Evolutionary conservation across 2,329 filamentous ascomycete genomes (phyloP).

Genomic region (Tolypocladium pustulatum): DNA sequence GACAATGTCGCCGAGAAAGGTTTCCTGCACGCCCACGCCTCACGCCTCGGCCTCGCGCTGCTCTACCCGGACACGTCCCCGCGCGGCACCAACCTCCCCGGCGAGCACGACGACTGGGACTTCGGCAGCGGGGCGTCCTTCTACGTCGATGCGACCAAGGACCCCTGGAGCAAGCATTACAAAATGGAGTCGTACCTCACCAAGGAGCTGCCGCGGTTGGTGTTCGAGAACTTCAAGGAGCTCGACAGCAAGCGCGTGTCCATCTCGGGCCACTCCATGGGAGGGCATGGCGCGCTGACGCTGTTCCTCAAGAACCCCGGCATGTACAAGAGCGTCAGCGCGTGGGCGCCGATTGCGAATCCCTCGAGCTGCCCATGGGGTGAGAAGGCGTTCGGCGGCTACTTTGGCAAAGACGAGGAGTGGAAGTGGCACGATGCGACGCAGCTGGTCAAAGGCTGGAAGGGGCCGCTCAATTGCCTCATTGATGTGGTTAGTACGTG

Average conservation of each 20-base stretch:
- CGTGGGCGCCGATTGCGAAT: constrained; percentile 85
- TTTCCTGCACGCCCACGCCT: constrained; percentile 81
- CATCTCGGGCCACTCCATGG: constrained; percentile 95
- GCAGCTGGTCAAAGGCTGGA: constrained; percentile 71
- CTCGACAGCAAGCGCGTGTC: constrained; percentile 63
- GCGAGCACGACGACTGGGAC: constrained; percentile 82
- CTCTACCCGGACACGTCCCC: constrained; percentile 94
- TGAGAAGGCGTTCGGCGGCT: constrained; percentile 86
- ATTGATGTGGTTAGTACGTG: constrained; percentile 67
- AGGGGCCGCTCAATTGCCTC: constrained; percentile 60
- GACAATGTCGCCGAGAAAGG: constrained; percentile 77
- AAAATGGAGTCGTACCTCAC: constrained; percentile 92
- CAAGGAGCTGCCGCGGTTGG: constrained; percentile 68
- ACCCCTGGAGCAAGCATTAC: constrained; percentile 70
- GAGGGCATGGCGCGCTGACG: constrained; percentile 88
- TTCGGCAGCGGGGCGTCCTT: constrained; percentile 90
- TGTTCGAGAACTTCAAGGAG: constrained; percentile 60
- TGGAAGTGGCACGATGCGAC: constrained; percentile 92
- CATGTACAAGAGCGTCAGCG: constrained; percentile 78
- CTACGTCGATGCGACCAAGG: constrained; percentile 76
- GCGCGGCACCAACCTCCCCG: constrained; percentile 67
- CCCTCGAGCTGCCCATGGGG: constrained; percentile 84
- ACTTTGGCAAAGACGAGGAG: constrained; percentile 68
- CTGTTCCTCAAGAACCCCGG: constrained; percentile 87
- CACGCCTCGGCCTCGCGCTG: constrained; percentile 75